Evolutionary conservation across 768 basidiomycete species (phyloP), one percentile per base, ranked within the genome.

Genomic region (Phylloporus rhodoxanthus): DNA sequence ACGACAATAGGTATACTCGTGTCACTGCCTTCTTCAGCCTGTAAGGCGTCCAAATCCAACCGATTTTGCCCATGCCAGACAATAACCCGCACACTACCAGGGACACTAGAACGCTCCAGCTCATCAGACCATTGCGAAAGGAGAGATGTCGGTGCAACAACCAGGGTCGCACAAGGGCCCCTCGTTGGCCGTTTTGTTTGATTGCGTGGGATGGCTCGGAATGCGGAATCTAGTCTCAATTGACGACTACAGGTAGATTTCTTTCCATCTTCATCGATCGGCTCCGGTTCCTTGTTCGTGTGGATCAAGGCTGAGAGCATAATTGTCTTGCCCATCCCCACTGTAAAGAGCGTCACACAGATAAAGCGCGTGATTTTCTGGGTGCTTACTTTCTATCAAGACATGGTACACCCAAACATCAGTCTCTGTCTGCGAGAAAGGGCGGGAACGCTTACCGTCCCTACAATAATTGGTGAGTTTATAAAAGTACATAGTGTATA

Each of bases 251-350:
- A 83, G 42, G 62, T 57, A 20, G 61, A 61, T 20, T 50, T 65
- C 25, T 54, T 58, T 3, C 53, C 48, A 4, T 67, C 61, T 1
- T 62, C 58, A n/a, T 65, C 57, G 10, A 69, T 56, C 17, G 70
- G 60, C 19, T 80, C 74, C 4, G 73, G 67, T 5, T 71, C 77
- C 40, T 75, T 78, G 56, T 85, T 90, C 10, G 81, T 83, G 54
- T 94, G 92, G 21, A 96, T 87, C 45, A 96, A 78, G 9, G 91
- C 83, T 2, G 92, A 89, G 29, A 96, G 67, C 89, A 93, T 93
- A 56, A 93, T 92, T 1, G 91, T 91, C 70, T 94, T 94, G 7
- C 91, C 91, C 81, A 94, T 87, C n/a, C 91, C 91, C 91, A 93
- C 89, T 91, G 46, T 37, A 10, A 54, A 46, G 51, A 48, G 21